Base-by-base conservation (phyloP, 1,139 yeast genomes). In the Trichomonascaceae sp. region DNA sequence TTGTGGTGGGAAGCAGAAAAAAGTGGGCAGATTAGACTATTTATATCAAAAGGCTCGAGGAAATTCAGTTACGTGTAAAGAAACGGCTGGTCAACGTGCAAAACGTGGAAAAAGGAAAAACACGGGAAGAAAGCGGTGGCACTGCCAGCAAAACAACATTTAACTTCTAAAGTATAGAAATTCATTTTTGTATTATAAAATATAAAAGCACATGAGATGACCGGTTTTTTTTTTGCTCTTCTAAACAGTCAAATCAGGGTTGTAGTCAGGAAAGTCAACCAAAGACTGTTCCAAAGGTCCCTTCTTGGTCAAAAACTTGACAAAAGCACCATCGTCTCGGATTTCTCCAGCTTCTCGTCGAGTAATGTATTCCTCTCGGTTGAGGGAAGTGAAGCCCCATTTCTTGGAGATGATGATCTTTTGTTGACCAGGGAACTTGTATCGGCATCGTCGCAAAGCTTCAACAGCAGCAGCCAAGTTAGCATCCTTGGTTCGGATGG, bases 391-490 rank as follows among this genome's bases (percentile, higher is more conserved):
- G 97, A 93, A 93, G 81, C 99, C 99, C 99, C 99, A 93, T 83
- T 95, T 95, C 95, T 93, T 93, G 68, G 99, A 93, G 79, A 93
- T 81, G 73, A 93, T 93, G 75, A 93, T 93, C 85, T 87, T 93
- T 82, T 93, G 99, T 84, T 93, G 99, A 83, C 99, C 99, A 78
- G 99, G 99, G 98, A 93, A 93, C 91, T 93, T 93, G 88, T 93
- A 93, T 84, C 98, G 91, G 67, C 98, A 95, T 85, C 99, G 91
- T 85, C 99, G 91, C 79, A 93, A 88, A 83, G 95, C 99, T 84
- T 93, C 99, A 72, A 93, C 82, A 68, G 90, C 97, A 75, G 88
- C 95, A 60, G 82, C 97, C 84, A 90, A 89, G 95, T 90, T 90
- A 73, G 85, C 80, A 80, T 93, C 99, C 84, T 85, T 93, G 79